Conservation (phyloP, 441 rosid species). For the Brassica hybrid region DNA sequence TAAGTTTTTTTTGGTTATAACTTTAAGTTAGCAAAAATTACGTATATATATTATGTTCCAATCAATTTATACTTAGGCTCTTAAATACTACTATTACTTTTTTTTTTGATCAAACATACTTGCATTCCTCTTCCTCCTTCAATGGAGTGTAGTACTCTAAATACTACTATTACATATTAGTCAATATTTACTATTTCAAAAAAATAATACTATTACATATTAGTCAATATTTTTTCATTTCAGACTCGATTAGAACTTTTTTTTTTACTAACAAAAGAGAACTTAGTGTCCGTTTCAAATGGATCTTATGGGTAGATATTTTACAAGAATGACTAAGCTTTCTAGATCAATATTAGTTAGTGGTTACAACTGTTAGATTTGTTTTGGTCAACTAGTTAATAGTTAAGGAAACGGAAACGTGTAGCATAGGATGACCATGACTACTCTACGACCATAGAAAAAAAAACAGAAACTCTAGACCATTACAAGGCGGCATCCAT, state of each 20-base stretch:
- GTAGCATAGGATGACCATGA: conserved; percentile 32
- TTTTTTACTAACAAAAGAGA: background rate
- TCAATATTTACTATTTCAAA: no score
- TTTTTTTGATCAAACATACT: no score
- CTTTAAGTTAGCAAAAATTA: background rate
- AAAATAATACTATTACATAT: no score
- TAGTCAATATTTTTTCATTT: background rate
- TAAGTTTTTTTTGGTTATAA: conserved; percentile 5
- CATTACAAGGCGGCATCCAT: conserved; percentile 6
- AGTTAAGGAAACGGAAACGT: conserved; percentile 37
- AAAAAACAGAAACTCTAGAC: conserved; percentile 29
- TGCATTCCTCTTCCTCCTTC: no score
- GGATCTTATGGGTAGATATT: background rate
- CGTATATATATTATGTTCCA: no score
- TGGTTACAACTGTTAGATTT: conserved; percentile 15
- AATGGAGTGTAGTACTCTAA: no score
- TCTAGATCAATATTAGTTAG: conserved; percentile 29
- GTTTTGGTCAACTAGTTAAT: conserved; percentile 35
- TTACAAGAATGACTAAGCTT: background rate
- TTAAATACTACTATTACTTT: no score
- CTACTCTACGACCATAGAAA: background rate
- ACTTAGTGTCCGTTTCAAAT: background rate
- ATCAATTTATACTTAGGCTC: no score
- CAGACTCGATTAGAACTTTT: background rate
- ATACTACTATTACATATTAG: no score